Evolutionary conservation across 768 basidiomycete genomes (phyloP).

Genomic region (Brasilioporus rufonigricans): DNA sequence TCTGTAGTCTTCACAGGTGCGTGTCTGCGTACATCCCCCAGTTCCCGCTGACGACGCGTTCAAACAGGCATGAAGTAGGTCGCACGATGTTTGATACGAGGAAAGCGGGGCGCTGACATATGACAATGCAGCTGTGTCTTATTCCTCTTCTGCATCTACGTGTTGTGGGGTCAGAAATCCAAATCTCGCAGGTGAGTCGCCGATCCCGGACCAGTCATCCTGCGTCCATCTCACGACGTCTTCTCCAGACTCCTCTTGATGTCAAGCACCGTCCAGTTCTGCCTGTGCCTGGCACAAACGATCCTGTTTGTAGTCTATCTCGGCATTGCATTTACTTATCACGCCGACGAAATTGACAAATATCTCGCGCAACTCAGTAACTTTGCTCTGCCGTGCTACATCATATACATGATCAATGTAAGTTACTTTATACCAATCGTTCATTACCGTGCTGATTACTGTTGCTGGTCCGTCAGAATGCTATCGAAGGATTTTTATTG

Average conservation of each 20-base stretch:
- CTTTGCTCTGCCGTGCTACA: constrained; percentile 11
- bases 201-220: not conserved
- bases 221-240: not conserved
- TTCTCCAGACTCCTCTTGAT: constrained; percentile 11
- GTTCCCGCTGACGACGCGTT: not conserved
- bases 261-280: constrained; percentile 14
- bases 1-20: constrained; percentile 14
- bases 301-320: constrained; percentile 1
- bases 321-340: not conserved
- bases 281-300: constrained; percentile 8
- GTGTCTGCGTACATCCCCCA: not conserved
- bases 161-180: constrained; percentile 11
- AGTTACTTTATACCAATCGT: not conserved
- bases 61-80: constrained; percentile 19
- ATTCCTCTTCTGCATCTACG: constrained; percentile 20
- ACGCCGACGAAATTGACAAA: not conserved
- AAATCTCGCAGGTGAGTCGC: not conserved
- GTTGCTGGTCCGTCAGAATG: constrained; percentile 4
- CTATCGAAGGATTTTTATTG: constrained; percentile 17
- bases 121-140: constrained; percentile 8
- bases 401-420: constrained; percentile 19
- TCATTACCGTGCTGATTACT: not conserved
- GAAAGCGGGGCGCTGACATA: not conserved
- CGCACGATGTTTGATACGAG: not conserved
- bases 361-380: not conserved